These are phyloP conservation scores for Colletotrichum sp. DNA, from an alignment of 2,329 filamentous ascomycete species.

Conservation along the genomic window DNA sequence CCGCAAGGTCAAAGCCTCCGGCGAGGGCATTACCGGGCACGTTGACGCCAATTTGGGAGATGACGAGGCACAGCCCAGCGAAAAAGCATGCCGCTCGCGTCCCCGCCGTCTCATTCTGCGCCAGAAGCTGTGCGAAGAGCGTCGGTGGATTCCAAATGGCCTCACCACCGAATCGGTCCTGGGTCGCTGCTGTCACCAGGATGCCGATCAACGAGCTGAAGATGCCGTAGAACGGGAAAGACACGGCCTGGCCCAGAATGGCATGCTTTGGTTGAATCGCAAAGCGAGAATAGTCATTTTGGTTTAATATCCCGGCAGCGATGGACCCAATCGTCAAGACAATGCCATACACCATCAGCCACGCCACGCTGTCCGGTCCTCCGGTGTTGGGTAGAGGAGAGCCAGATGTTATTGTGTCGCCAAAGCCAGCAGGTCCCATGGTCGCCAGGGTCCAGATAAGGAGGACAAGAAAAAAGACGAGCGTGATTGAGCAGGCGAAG, in stretches of 20 bases:
- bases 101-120: slow-evolving; percentile 31
- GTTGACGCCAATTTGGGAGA: slow-evolving; percentile 42
- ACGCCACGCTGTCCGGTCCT: slow-evolving; percentile 33
- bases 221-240: slow-evolving; percentile 39
- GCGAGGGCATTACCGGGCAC: slow-evolving; percentile 39
- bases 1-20: slow-evolving; percentile 43
- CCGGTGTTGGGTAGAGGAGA: slow-evolving; percentile 27
- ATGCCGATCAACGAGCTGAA: slow-evolving; percentile 41
- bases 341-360: slow-evolving; percentile 40
- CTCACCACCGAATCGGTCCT: slow-evolving; percentile 35
- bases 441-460: slow-evolving; percentile 49
- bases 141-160: slow-evolving; percentile 42
- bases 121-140: slow-evolving; percentile 35
- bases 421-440: slow-evolving; percentile 44
- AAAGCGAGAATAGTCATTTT: slow-evolving; percentile 42
- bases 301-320: slow-evolving; percentile 41
- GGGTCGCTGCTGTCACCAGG: slow-evolving; percentile 42
- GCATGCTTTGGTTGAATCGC: slow-evolving; percentile 34
- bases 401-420: slow-evolving; percentile 28
- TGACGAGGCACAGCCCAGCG: slow-evolving; percentile 35
- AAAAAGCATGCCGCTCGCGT: slow-evolving; percentile 43
- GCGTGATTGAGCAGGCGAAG: slow-evolving; percentile 39
- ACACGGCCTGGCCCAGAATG: slow-evolving; percentile 36
- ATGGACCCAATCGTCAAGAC: slow-evolving; percentile 41
- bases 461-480: slow-evolving; percentile 44